Evolutionary conservation across 768 basidiomycete genomes (phyloP).

Genomic region (Kwoniella shandongensis): DNA sequence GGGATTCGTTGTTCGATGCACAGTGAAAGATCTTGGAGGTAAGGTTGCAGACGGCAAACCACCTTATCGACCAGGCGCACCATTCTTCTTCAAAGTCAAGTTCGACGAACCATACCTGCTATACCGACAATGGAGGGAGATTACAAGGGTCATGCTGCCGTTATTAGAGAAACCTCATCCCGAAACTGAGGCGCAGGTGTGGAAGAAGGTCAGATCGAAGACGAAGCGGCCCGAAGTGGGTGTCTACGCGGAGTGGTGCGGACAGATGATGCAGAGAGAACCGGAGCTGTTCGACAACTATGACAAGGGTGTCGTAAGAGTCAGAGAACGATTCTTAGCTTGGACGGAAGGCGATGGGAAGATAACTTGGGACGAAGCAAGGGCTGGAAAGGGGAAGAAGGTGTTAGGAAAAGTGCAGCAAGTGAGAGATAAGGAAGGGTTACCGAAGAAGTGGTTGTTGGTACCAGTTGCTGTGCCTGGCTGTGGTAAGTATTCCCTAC

Average conservation of each 20-base stretch:
- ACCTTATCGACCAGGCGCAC: constrained; percentile 74
- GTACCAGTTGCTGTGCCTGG: constrained; percentile 89
- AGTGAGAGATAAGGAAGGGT: constrained; percentile 29
- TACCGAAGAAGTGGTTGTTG: constrained; percentile 72
- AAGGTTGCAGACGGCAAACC: constrained; percentile 43
- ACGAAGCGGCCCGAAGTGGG: constrained; percentile 74
- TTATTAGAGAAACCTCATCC: constrained; percentile 26
- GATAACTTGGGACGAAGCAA: constrained; percentile 47
- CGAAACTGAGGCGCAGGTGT: constrained; percentile 23
- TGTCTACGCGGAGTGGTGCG: constrained; percentile 80
- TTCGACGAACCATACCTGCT: constrained; percentile 99
- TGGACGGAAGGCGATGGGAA: constrained; percentile 65
- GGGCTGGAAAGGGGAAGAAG: constrained; percentile 47
- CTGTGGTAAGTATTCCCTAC: constrained; percentile 64
- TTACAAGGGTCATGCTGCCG: constrained; percentile 73
- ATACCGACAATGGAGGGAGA: constrained; percentile 96
- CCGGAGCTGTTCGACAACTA: constrained; percentile 63
- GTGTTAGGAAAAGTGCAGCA: constrained; percentile 37
- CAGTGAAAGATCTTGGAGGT: constrained; percentile 57
- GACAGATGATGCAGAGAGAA: constrained; percentile 68
- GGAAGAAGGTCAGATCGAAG: constrained; percentile 62
- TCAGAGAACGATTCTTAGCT: constrained; percentile 71
- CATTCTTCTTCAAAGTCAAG: constrained; percentile 99
- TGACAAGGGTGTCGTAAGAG: constrained; percentile 81
- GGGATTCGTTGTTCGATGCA: constrained; percentile 88